Percentiles rank a stretch among this genome's conserved stretches.
Conservation (phyloP, 73 alveolate genomes). For the Paramecium caudatum region DNA sequence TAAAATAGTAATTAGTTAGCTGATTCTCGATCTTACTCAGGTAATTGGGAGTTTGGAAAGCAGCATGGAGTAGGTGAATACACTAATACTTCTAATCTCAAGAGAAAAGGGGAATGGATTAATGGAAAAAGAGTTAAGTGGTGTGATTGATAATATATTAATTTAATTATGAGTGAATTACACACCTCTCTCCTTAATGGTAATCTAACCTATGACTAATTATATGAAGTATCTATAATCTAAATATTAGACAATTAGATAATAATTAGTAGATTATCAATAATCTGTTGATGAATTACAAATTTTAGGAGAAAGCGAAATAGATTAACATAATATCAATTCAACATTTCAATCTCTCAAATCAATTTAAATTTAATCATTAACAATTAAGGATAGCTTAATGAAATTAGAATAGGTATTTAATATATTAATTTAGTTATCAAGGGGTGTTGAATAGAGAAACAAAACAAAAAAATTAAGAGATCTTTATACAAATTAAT, state of each 20-base stretch:
- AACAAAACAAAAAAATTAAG: constrained; percentile 60
- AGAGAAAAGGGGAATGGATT: constrained; percentile 73
- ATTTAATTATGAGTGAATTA: constrained; percentile 1
- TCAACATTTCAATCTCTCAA: background rate
- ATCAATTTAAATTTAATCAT: background rate
- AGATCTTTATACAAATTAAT: constrained; percentile 23
- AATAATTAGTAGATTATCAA: background rate
- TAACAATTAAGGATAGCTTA: background rate
- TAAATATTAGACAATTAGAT: background rate
- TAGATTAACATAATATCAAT: background rate
- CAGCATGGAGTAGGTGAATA: constrained; percentile 71
- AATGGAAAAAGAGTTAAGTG: constrained; percentile 74
- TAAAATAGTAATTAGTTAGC: constrained; percentile 60
- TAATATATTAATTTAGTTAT: background rate
- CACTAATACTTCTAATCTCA: constrained; percentile 15
- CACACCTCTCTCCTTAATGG: background rate
- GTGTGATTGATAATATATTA: constrained; percentile 62
- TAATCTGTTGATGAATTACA: background rate
- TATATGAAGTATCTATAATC: constrained; percentile 15
- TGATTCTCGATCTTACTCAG: constrained; percentile 78
- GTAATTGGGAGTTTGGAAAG: constrained; percentile 73
- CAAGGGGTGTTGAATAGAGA: constrained; percentile 60
- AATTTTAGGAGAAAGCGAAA: background rate
- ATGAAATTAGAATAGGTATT: constrained; percentile 52
- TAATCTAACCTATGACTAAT: background rate